Base-by-base conservation (phyloP, 768 basidiomycete genomes). In the Suillus bovinus region DNA sequence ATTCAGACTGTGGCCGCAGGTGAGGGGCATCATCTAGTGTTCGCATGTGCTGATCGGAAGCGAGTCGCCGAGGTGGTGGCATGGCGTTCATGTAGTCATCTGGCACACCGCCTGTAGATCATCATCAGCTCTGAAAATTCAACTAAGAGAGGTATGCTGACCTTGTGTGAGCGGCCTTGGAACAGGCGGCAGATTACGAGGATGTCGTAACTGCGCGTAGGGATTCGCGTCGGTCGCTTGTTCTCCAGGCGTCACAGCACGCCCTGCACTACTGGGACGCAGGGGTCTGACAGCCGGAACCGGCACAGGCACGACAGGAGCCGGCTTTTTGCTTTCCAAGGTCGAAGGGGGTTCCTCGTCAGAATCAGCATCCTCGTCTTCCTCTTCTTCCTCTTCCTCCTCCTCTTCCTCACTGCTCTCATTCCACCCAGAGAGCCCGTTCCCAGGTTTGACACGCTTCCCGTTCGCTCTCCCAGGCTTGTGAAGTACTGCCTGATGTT, bases 371-470 rank as follows among this genome's bases (percentile, higher is more conserved):
- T 90, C 80, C 16, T 79, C 81, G 14, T 87, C 86, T 0, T 88
- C 88, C 0, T 88, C 86, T 0, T 87, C 86, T 0, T 88, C 91
- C 6, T 88, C 84, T 3, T 96, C 92, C 4, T 93, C 91, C 70
- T 91, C 76, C 6, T 91, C 91, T 47, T 94, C 92, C 60, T 92
- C 91, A 61, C 90, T 90, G 68, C 89, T 91, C 68, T 88, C 89
- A 46, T 78, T 81, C 84, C 86, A 86, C 17, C 79, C 80, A 7
- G 76, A 73, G 13, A 64, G 59, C 57, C 72, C 78, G 36, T 76
- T 73, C 22, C 81, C 78, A 67, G 82, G 80, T n/a, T 76, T 79
- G 67, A 68, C 74, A 66, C 69, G 68, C 67, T 65, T 77, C 38
- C 74, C 81, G 20, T 79, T 78, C 36, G 74, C 80, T 70, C 87